Conservation (phyloP, 2,329 filamentous ascomycete genomes). For the Cercospora zeina region DNA sequence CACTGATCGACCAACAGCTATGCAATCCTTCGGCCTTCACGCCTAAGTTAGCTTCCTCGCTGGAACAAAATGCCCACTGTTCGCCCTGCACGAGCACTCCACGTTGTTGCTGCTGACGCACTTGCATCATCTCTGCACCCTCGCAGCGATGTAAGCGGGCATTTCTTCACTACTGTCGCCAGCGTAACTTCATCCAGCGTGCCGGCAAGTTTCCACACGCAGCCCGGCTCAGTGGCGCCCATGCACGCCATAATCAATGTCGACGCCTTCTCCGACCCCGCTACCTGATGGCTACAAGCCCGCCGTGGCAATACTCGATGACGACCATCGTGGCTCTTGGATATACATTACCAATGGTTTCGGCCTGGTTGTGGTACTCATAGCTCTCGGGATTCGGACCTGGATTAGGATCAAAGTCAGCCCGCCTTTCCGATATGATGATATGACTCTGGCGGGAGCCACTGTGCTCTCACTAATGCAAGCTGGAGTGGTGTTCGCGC, state of each 20-base stretch:
- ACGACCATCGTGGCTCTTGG: constrained; percentile 44
- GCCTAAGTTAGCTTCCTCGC: background rate
- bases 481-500: constrained; percentile 42
- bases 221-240: background rate
- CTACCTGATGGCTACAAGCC: constrained; percentile 22
- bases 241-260: constrained; percentile 8
- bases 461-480: constrained; percentile 44
- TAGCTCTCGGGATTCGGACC: constrained; percentile 45
- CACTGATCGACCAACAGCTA: background rate
- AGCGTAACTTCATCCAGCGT: background rate
- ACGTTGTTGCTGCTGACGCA: background rate
- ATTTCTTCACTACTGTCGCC: background rate
- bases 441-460: constrained; percentile 40
- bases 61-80: constrained; percentile 2
- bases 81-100: constrained; percentile 2
- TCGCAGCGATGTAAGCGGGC: constrained; percentile 4
- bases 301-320: constrained; percentile 21
- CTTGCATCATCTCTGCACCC: background rate
- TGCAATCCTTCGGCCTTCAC: background rate
- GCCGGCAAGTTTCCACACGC: background rate
- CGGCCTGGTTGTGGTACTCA: constrained; percentile 43
- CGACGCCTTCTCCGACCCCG: background rate
- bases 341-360: constrained; percentile 46
- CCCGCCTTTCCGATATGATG: constrained; percentile 38
- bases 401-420: constrained; percentile 43